Conservation (phyloP, 495 filamentous ascomycete genomes). For the Cercophora scortea region DNA sequence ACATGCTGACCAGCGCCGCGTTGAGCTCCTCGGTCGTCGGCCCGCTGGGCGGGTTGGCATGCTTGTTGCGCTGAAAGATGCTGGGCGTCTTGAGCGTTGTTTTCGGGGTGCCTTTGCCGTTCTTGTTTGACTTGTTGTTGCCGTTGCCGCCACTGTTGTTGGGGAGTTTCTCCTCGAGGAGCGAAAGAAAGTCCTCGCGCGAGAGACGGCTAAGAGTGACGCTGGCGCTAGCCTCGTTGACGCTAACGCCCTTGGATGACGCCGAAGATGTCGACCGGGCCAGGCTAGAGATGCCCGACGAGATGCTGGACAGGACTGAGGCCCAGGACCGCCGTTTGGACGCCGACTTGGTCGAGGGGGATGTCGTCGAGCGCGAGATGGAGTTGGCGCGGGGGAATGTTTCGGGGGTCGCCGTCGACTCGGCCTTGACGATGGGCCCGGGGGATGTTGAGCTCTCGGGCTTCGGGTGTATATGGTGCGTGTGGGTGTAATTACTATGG, state of each 20-base stretch:
- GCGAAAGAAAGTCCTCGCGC: conserved; percentile 21
- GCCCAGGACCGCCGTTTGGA: conserved; percentile 25
- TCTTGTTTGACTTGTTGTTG: neutral
- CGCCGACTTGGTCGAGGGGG: conserved; percentile 20
- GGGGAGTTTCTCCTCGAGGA: conserved; percentile 21
- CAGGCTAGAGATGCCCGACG: conserved; percentile 25
- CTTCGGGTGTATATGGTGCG: neutral
- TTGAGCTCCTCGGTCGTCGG: conserved; percentile 24
- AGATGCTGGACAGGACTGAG: conserved; percentile 26
- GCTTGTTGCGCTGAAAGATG: conserved; percentile 14
- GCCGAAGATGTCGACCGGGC: conserved; percentile 23
- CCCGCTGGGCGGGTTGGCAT: conserved; percentile 7
- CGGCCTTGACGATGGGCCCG: conserved; percentile 6
- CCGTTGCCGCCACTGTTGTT: conserved; percentile 1
- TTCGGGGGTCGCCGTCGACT: conserved; percentile 15
- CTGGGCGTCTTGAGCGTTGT: conserved; percentile 2
- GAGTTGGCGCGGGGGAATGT: conserved; percentile 15
- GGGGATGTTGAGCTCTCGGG: conserved; percentile 8
- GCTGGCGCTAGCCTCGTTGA: conserved; percentile 15
- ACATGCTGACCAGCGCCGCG: conserved; percentile 19
- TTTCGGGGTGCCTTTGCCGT: neutral
- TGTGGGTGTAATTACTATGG: too few relatives aligned
- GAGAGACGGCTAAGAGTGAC: conserved; percentile 24
- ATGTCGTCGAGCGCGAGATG: conserved; percentile 13
- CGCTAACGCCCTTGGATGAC: conserved; percentile 18